A percentile compares a stretch with the other conserved stretches of the same genome.
These are phyloP conservation scores for Sphagnum tenellum DNA, from an alignment of 225 moss, liverwort and hornwort species.

Conservation along the genomic window DNA sequence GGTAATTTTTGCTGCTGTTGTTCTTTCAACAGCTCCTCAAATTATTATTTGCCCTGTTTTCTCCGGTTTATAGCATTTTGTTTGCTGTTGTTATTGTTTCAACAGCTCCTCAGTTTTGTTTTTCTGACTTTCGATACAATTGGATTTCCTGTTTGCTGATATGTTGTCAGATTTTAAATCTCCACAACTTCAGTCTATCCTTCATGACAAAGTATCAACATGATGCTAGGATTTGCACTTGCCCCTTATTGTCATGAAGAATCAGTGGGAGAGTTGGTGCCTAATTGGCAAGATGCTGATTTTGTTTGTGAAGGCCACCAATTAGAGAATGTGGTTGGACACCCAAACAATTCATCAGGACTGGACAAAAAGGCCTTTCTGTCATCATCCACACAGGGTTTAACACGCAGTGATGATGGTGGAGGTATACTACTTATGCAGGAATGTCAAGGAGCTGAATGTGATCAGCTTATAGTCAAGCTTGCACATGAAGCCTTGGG, in stretches of 20 bases:
- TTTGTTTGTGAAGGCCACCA: constrained; percentile 37
- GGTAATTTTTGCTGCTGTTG: too few relatives aligned
- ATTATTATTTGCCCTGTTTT: too few relatives aligned
- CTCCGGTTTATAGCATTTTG: too few relatives aligned
- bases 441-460: constrained; percentile 30
- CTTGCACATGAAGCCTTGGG: constrained; percentile 56
- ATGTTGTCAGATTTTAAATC: too few relatives aligned
- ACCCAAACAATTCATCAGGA: too few relatives aligned
- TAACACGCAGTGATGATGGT: not conserved
- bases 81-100: too few relatives aligned
- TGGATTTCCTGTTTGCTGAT: too few relatives aligned
- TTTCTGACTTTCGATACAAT: too few relatives aligned
- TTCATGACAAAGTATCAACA: constrained; percentile 7
- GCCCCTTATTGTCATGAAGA: constrained; percentile 64
- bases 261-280: constrained; percentile 71
- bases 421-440: constrained; percentile 9
- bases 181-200: too few relatives aligned
- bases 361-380: constrained; percentile 16
- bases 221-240: constrained; percentile 75
- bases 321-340: constrained; percentile 7
- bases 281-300: constrained; percentile 75
- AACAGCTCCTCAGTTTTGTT: too few relatives aligned
- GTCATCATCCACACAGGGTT: constrained; percentile 5
- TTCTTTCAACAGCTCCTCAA: too few relatives aligned
- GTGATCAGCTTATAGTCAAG: constrained; percentile 20